Base-by-base conservation (phyloP, 495 filamentous ascomycete genomes). In the Astrothelium subdiscretum region DNA sequence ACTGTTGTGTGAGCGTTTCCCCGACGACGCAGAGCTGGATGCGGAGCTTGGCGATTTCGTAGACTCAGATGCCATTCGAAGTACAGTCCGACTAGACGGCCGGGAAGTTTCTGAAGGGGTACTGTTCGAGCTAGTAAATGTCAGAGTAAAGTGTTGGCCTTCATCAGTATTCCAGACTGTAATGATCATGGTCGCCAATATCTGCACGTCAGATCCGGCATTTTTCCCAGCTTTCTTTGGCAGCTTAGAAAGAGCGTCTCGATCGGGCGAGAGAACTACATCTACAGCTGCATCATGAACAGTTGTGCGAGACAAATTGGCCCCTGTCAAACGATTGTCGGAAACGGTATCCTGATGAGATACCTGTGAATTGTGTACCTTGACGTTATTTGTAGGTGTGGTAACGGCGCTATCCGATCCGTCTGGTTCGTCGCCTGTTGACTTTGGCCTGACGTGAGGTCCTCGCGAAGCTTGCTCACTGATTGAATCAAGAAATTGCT, bases 171-270 rank as follows among this genome's bases (percentile, higher is more conserved):
- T 76, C 82, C 84, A 89, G 20, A 83, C 76, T 1, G 83, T 84
- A 26, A 89, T 77, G 35, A 87, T 85, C 85, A 88, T 85, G 67
- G 82, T 85, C 3, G 85, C 80, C 32, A 78, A 75, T 0, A 77
- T 72, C 24, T 72, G 65, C n/a, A 65, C 57, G 13, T 71, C 66
- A 42, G 69, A 38, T 29, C 62, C 35, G 18, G 59, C 62, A 61
- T 69, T 64, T 60, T 66, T 79, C 63, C 51, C 74, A 66, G 62
- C 57, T 52, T 24, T 43, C n/a, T 32, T 32, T 0, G 69, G 67
- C 38, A 67, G 26, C 2, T 65, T 65, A 1, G 65, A 63, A 22
- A 32, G n/a, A 32, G 44, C 63, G 63, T 66, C 58, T 57, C 63
- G 61, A 32, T 63, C 62, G 29, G 69, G 68, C 0, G 80, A 76